phyloP scores from a whole-genome alignment of 352 stramenopile genomes.

The Pythium phragmiticola region DNA sequence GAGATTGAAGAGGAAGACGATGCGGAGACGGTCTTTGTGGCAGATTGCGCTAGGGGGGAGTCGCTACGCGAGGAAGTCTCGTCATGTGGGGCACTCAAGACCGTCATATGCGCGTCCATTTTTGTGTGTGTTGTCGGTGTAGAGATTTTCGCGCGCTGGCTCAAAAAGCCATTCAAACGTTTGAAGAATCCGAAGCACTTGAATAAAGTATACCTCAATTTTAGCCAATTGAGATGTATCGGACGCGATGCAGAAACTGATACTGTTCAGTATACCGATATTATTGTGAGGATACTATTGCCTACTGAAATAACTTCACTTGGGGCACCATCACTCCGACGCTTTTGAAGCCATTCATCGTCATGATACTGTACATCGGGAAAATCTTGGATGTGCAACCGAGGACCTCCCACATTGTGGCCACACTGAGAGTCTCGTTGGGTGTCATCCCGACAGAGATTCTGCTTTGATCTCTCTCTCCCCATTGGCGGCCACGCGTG shows the following conservation, averaged over 20 bases:
- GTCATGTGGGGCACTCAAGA: not conserved
- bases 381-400: too few species aligned
- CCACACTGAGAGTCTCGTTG: too few species aligned
- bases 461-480: too few species aligned
- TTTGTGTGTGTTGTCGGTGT: not conserved
- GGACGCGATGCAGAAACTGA: too few species aligned
- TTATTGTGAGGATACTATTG: not conserved
- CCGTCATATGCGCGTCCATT: not conserved
- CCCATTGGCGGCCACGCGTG: too few species aligned
- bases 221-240: not conserved
- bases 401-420: too few species aligned
- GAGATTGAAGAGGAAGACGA: not conserved
- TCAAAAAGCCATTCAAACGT: slow-evolving; percentile 11
- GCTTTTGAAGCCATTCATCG: too few species aligned
- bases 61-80: slow-evolving; percentile 1
- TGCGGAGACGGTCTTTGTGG: not conserved
- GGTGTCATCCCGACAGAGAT: too few species aligned
- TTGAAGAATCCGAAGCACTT: slow-evolving; percentile 13
- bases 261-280: too few species aligned
- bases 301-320: not conserved
- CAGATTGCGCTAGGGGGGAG: not conserved
- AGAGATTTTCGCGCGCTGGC: slow-evolving; percentile 1
- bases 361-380: too few species aligned
- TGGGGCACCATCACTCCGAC: too few species aligned
- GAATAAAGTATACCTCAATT: not conserved